Evolutionary conservation across 768 basidiomycete genomes (phyloP), one percentile per base, ranked within the genome.

Genomic region (Calocera viscosa): DNA sequence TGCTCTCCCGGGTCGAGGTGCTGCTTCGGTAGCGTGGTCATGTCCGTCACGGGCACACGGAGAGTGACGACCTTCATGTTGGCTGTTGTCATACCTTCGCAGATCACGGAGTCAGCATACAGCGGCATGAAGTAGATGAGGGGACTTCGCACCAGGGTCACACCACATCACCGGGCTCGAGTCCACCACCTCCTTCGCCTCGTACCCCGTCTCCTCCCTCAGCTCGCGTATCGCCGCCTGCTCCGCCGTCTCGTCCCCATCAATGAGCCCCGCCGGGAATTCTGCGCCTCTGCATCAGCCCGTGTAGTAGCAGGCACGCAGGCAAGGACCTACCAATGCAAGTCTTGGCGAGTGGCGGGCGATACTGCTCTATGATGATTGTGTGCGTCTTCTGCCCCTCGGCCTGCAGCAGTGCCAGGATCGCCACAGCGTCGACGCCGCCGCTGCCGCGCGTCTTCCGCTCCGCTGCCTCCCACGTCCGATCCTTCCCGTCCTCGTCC

Each of bases 141-240:
- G 35, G n/a, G 30, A 38, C 12, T 38, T 34, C 24, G 64, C 43
- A 89, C 89, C 91, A 69, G 90, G 89, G 73, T 92, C 89, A 68
- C 75, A 78, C 38, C 88, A 87, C 28, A 87, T 73, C 26, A 86
- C 71, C 1, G 86, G 84, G 7, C 85, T 84, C 1, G 81, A 78
- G 68, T 91, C 83, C 34, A 88, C 72, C 33, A 94, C 80, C 64
- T 80, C 74, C 64, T 82, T 78, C 1, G 87, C 88, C 65, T 82
- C 84, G 76, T 84, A 95, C 2, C 94, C 94, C 1, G 94, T 96
- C 76, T 98, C 95, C 77, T 98, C 95, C 72, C 86, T 82, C 16
- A 98, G 82, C 75, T 98, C 95, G 24, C 95, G 84, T 39, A 93
- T 80, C 0, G 94, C 94, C 1, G 92, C 83, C 19, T 82, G 77